Evolutionary conservation across 495 filamentous ascomycete genomes (phyloP), one percentile per base, ranked within the genome.

Genomic region (Daldinia loculata): DNA sequence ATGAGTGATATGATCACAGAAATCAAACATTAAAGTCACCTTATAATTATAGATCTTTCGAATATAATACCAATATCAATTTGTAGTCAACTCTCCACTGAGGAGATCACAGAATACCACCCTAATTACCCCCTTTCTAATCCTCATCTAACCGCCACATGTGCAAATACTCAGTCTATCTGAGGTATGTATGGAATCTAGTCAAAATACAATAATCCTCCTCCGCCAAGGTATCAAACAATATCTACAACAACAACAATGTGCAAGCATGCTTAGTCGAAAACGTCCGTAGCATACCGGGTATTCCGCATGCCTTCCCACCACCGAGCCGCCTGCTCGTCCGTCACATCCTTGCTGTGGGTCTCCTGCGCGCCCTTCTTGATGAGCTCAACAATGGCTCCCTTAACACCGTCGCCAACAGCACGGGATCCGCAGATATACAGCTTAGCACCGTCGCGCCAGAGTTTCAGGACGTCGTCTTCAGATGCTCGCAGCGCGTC

Each of bases 221-320:
- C 56, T 45, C 45, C 1, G 36, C 19, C 27, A 15, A 32, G 17
- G 38, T 53, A 48, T 48, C 43, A 53, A 53, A 53, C 50, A 53
- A 15, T 26, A 53, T 53, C 24, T 30, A 30, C 27, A 53, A 6
- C 14, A 26, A 0, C 32, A 30, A 52, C 5, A 30, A 30, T 29
- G 30, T 6, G 26, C 26, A 53, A 30, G 26, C 50, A 30, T 7
- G 43, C 43, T 69, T 77, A 86, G 66, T 86, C 86, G 82, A 92
- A 92, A 43, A 91, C 88, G 81, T 92, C 90, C 15, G 84, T 89
- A 30, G 88, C 88, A 83, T 88, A 92, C 68, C 90, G 75, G 75
- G 86, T 84, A 69, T 90, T 87, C 75, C 84, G 80, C 63, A 90
- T 66, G 11, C 76, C 75, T 61, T 88, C 83, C 77, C 89, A 90